Base-by-base conservation (phyloP, 305 asterid species). In the Fraxinus baroniana region DNA sequence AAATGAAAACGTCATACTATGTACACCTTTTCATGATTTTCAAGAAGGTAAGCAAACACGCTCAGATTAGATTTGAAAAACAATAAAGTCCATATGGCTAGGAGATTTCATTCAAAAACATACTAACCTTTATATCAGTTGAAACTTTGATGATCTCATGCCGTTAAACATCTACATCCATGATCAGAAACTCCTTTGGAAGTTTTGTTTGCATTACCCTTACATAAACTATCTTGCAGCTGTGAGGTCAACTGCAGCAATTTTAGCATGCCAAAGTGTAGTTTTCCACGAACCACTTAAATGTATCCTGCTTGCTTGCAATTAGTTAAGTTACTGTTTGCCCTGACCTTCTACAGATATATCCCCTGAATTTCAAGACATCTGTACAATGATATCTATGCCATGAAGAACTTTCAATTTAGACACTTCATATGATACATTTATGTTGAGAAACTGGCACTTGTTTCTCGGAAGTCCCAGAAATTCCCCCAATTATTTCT, bases 401-500 rank as follows among this genome's bases (percentile, higher is more conserved):
- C 12, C 41, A 24, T 24, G 64, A 60, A 66, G 18, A 79, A 33
- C 64, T 74, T 39, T 79, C 10, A 57, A 28, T 68, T 15, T 41
- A 44, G 78, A 22, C 73, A 79, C 33, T 79, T 68, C 18, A 78
- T 70, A 79, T 79, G 30, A 74, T 28, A 26, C 78, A 17, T 13
- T 9, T 64, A 68, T 70, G 46, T 39, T 79, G 66, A 2, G 68
- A 57, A 57, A 57, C 28, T 4, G 68, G 28, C 35, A 17, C 3
- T 20, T 4, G 37, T 46, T 73, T 12, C 66, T 22, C 18, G 30
- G 2, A 70, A 35, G 74, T 55, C 24, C n/a, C 22, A 20, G 77
- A 72, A 17, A 81, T 32, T 60, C 70, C 80, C 57, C 70, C 68
- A 82, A 72, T 46, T 35, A 84, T 76, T 84, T 90, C 94, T 60